Evolutionary conservation across 805 yeast genomes (phyloP).

Genomic region (Yamadazyma insecticola): DNA sequence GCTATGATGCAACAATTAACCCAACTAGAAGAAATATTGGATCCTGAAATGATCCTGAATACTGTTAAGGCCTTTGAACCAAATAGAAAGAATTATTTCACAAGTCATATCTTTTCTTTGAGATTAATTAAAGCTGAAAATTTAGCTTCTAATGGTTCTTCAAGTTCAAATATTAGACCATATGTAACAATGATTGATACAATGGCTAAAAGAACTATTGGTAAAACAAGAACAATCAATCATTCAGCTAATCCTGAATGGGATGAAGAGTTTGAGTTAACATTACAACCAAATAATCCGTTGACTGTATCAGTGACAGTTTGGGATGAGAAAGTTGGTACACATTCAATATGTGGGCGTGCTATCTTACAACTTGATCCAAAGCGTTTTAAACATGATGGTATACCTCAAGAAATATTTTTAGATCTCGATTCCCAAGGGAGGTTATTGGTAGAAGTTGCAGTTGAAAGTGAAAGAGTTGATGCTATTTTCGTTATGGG

Average conservation of each 20-base stretch:
- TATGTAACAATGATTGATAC: conserved; percentile 63
- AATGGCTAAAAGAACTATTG: conserved; percentile 48
- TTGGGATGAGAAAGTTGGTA: conserved; percentile 61
- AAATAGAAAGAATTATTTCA: conserved; percentile 22
- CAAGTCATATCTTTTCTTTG: conserved; percentile 58
- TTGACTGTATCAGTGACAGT: conserved; percentile 54
- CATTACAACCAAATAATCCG: conserved; percentile 34
- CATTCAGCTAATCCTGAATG: conserved; percentile 69
- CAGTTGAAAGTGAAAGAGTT: conserved; percentile 72
- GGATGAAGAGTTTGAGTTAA: conserved; percentile 79
- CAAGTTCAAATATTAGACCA: conserved; percentile 44
- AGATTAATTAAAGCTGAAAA: conserved; percentile 62
- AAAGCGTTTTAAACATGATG: conserved; percentile 58
- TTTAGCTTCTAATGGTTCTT: conserved; percentile 23
- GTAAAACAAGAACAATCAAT: conserved; percentile 62
- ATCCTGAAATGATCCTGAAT: conserved; percentile 53
- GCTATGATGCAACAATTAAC: conserved; percentile 45
- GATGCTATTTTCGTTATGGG: conserved; percentile 84
- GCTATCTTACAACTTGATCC: conserved; percentile 60
- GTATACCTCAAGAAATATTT: conserved; percentile 56
- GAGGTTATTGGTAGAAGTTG: conserved; percentile 56
- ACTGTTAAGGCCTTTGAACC: conserved; percentile 34
- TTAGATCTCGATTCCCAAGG: conserved; percentile 69
- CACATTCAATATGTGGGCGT: conserved; percentile 65
- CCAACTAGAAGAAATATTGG: conserved; percentile 50